Base-by-base conservation (phyloP, 163 green algal species). In the Volvox carteri region DNA sequence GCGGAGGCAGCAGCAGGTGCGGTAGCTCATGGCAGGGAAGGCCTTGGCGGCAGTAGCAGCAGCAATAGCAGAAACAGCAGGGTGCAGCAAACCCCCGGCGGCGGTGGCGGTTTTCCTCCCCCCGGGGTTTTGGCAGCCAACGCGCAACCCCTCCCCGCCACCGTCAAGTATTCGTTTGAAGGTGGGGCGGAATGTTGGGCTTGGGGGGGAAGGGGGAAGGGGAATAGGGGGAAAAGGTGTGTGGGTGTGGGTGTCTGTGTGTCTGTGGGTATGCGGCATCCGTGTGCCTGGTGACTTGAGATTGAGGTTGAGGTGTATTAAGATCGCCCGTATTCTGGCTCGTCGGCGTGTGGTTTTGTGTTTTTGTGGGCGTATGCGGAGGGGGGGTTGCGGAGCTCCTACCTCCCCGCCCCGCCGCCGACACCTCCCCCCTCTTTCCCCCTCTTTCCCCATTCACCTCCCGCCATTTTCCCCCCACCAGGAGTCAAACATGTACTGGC, bases 111-210 rank as follows among this genome's bases (percentile, higher is more conserved):
- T 14, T 28, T 3, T 18, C 9, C 33, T 77, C 19, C n/a, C 25
- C 65, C 4, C 65, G 65, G 23, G 62, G n/a, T n/a, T n/a, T n/a
- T 35, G 2, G 48, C 67, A 9, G 68, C 50, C 5, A 48, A 54
- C n/a, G 33, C 42, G 7, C 65, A 73, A 30, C 42, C 68, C 19
- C 37, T 89, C 30, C 84, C 84, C 4, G 84, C 84, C 28, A 89
- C 84, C 5, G 84, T 83, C 37, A 89, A 89, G 39, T 89, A 89
- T 50, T 84, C 68, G 2, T 89, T 89, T 41, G 84, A 89, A 19
- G 84, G 84, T 50, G 50, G 1, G 80, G n/a, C n/a, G n/a, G n/a
- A n/a, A n/a, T n/a, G n/a, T n/a, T 70, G 23, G 21, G 25, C 42
- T 4, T 30, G 9, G 19, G 16, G 73, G n/a, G 23, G 21, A 21